These are phyloP conservation scores for Trichophyton simii DNA, from an alignment of 2,329 filamentous ascomycete species.

Conservation along the genomic window DNA sequence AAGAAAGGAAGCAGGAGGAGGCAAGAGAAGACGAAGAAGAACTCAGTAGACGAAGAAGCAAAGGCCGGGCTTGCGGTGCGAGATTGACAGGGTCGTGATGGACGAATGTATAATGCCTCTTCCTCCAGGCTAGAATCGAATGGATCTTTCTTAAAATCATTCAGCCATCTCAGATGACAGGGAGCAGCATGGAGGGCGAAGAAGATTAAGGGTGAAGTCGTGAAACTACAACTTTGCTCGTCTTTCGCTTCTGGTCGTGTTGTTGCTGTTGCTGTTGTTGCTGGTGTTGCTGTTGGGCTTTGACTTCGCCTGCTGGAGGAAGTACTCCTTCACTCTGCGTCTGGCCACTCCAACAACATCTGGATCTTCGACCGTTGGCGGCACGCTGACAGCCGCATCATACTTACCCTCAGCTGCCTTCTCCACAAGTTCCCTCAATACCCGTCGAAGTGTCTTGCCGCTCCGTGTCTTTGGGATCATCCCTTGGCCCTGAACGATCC, in stretches of 20 bases:
- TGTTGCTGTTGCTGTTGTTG: too few species aligned
- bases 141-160: neutral
- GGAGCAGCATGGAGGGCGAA: neutral
- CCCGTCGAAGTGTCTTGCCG: slow-evolving; percentile 79
- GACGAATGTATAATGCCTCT: neutral
- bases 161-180: neutral
- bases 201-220: slow-evolving; percentile 1
- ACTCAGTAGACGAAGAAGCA: too few species aligned
- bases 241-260: slow-evolving; percentile 13
- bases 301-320: slow-evolving; percentile 34
- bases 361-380: slow-evolving; percentile 74
- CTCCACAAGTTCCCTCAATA: slow-evolving; percentile 72
- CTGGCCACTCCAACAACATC: slow-evolving; percentile 63
- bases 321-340: slow-evolving; percentile 62
- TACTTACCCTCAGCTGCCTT: slow-evolving; percentile 64
- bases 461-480: slow-evolving; percentile 87
- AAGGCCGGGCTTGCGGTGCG: too few species aligned
- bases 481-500: slow-evolving; percentile 68
- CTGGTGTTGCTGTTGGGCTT: neutral
- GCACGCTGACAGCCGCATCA: slow-evolving; percentile 58
- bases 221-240: slow-evolving; percentile 34
- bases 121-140: neutral
- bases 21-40: too few species aligned
- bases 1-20: neutral
- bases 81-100: too few species aligned